Evolutionary conservation across 306 rosid genomes (phyloP), one percentile per base, ranked within the genome.

Genomic region (Medicago arabica): DNA sequence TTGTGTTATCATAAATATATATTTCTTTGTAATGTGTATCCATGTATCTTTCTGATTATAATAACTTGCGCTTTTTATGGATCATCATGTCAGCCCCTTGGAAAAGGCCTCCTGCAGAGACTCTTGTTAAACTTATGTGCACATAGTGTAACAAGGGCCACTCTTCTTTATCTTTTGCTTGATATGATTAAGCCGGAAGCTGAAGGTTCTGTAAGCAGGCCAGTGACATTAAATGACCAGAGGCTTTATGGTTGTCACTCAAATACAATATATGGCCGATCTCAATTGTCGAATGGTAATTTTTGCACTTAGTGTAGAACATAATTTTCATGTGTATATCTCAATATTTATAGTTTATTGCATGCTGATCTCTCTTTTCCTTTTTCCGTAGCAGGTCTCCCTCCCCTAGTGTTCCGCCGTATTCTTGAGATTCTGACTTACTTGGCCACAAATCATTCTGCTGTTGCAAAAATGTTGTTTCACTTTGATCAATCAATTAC

Each of bases 51-150:
- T 65, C 59, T 79, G 62, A 41, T 40, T 75, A 69, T 44, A 49
- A 70, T 85, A 64, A 83, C 68, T 28, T 79, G 54, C 67, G 66
- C 16, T 51, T 16, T 36, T 54, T 16, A 31, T 71, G 12, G 66
- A 31, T 75, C 77, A 10, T 79, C 50, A 72, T 85, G 78, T 74
- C 83, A 96, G 99, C 99, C 99, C 66, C 99, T 96, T 84, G 97
- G 96, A 67, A 96, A 89, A 87, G 99, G 99, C 74, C 99, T 92
- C 71, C 83, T 96, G 85, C 99, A 89, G 88, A 90, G 99, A 80
- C 99, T 96, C 66, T 72, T 96, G 72, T 83, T 92, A 76, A 96
- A 92, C 88, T 86, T 96, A 51, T 90, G 98, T 82, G 97, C 96
- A 6, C 97, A 96, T 76, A 92, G 98, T 72, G 83, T 85, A 67